These are phyloP conservation scores for Fusarium chlamydosporum DNA, from an alignment of 2,329 filamentous ascomycete species.

Conservation along the genomic window DNA sequence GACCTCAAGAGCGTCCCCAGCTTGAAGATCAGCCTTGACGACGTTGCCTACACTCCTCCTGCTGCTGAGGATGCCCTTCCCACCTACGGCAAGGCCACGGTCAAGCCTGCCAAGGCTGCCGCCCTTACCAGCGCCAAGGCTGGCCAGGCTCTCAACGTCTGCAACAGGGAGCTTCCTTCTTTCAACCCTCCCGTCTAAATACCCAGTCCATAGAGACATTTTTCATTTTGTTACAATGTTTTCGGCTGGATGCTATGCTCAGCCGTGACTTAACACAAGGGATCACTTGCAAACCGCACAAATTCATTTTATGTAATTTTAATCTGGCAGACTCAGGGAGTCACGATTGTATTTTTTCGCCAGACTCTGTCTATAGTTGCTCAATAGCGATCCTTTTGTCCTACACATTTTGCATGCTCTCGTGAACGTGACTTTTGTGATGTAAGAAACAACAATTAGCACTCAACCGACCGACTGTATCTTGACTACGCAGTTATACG, in stretches of 20 bases:
- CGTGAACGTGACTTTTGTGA: not conserved
- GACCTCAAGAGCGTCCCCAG: constrained; percentile 55
- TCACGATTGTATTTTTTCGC: constrained; percentile 42
- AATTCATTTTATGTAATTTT: constrained; percentile 46
- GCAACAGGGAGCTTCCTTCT: constrained; percentile 38
- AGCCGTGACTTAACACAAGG: constrained; percentile 24
- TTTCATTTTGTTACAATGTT: constrained; percentile 29
- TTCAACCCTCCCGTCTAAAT: constrained; percentile 40
- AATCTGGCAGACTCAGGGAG: constrained; percentile 44
- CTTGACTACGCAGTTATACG: too few relatives aligned
- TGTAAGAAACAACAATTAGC: not conserved
- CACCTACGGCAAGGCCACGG: constrained; percentile 40
- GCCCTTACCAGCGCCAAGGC: constrained; percentile 36
- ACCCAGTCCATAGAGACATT: constrained; percentile 13
- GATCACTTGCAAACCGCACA: constrained; percentile 45
- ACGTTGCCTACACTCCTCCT: constrained; percentile 51
- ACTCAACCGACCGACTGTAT: not conserved
- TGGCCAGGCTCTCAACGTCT: constrained; percentile 42
- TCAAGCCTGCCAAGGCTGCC: constrained; percentile 41
- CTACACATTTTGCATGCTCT: constrained; percentile 1
- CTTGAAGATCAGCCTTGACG: constrained; percentile 52
- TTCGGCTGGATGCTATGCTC: constrained; percentile 6
- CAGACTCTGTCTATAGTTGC: constrained; percentile 47
- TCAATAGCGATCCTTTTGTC: constrained; percentile 40
- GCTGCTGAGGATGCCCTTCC: constrained; percentile 50